Evolutionary conservation across 257 asterid genomes (phyloP), one percentile per base, ranked within the genome.

Genomic region (Solanum megistacrolobum): DNA sequence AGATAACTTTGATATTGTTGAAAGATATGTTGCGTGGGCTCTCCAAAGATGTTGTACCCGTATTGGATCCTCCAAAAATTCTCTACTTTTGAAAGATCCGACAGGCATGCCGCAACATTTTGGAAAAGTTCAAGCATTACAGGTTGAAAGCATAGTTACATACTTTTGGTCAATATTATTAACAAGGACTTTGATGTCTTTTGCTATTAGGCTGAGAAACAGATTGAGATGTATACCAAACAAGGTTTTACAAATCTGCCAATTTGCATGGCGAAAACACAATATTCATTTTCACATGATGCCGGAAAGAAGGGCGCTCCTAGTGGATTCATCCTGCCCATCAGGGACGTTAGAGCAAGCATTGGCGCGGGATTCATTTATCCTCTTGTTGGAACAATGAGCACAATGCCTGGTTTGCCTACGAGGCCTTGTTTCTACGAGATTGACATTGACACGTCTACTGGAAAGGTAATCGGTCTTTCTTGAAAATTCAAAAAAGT

Each of bases 251-350:
- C 94, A n/a, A 88, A 89, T 75, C 92, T 97, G 83, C 99, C 99
- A 68, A 97, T 96, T 88, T 97, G 99, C 94, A 96, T 97, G 98
- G 99, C 99, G 14, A 97, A 97, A 95, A 96, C 99, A 62, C 99
- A 97, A 60, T 97, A 96, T 88, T 96, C 99, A 7, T 97, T 97
- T 87, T 97, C 99, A 16, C 95, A 97, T 88, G 90, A 93, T 48
- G 95, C 98, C 62, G 87, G 98, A 2, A 89, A 88, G 81, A 97
- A 97, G 92, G 99, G 99, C 3, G 99, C 99, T 68, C 99, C 99
- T 18, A 91, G 92, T 69, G 99, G 98, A 52, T 97, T 97, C 62
- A 89, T 93, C 84, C 92, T 97, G 34, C 98, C 99, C 3, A 97
- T 97, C 74, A 94, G 99, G 88, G 99, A 97, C 79, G 95, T 97